Conservation (phyloP, 768 basidiomycete genomes). For the Lentinula detonsa region DNA sequence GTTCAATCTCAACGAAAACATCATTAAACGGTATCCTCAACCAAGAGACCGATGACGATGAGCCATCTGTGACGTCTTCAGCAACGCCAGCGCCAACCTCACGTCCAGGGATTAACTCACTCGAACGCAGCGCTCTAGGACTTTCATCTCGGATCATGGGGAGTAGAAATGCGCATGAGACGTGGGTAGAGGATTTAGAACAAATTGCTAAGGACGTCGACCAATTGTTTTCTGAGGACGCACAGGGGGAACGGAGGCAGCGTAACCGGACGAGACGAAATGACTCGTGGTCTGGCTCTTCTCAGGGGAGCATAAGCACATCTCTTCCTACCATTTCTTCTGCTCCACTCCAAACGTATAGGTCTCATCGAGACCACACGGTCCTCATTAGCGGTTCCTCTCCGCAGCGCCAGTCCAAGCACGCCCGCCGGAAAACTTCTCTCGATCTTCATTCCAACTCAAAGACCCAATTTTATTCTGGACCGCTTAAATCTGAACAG, state of each 20-base stretch:
- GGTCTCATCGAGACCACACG: constrained; percentile 35
- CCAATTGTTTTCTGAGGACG: constrained; percentile 36
- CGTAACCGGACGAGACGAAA: constrained; percentile 6
- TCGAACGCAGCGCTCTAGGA: constrained; percentile 39
- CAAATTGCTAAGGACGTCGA: constrained; percentile 62
- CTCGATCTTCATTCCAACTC: not conserved
- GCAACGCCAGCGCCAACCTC: constrained; percentile 13
- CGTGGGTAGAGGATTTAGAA: constrained; percentile 66
- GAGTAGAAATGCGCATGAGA: constrained; percentile 36
- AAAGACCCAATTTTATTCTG: not conserved
- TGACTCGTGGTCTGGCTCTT: constrained; percentile 7
- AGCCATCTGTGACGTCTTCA: not conserved
- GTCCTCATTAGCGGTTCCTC: constrained; percentile 30
- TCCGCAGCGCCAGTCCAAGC: not conserved
- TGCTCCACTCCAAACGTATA: constrained; percentile 12
- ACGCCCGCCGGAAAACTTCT: not conserved
- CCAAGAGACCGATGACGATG: constrained; percentile 1
- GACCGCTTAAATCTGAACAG: not conserved
- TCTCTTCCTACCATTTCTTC: constrained; percentile 37
- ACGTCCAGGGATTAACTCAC: constrained; percentile 43
- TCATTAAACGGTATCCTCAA: constrained; percentile 26
- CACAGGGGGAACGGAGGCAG: constrained; percentile 14
- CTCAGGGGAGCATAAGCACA: constrained; percentile 27
- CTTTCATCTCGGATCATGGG: constrained; percentile 47
- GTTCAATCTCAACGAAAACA: constrained; percentile 67